Evolutionary conservation across 164 flowering plant species (phyloP), one percentile per base, ranked within the genome.

Genomic region (Dillenia suffruticosa): DNA sequence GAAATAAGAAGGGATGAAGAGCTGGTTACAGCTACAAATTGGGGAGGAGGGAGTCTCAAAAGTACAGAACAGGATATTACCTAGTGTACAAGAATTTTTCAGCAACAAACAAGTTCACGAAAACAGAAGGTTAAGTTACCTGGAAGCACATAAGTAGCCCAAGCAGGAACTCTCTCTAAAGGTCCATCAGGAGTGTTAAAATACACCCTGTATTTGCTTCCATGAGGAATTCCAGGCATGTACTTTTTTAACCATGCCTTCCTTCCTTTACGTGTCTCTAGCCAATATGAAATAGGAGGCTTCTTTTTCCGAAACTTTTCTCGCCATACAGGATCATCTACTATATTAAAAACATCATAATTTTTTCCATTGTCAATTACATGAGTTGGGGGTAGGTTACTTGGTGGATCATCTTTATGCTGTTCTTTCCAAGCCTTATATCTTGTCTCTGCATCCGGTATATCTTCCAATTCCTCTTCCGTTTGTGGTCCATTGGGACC

Each of bases 401-500:
- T 79, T 10, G 85, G 85, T 16, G 92, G 94, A 67, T 90, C 94
- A 76, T 88, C 81, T 79, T 89, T 85, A 69, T 94, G 94, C 63
- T 83, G 56, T 72, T 90, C 96, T 74, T 86, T 87, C 87, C 90
- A 90, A 44, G 77, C 86, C 61, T 82, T 87, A 61, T 86, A 94
- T 65, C 96, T 79, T 55, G 93, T 86, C 74, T 87, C 87, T 46
- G 97, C 90, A 75, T 90, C 97, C 12, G 86, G 86, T 68, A 90
- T 80, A 12, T 87, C 94, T 62, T 68, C 93, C 67, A 94, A 58
- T 70, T 94, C 96, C 66, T 90, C 96, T 63, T 82, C 73, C 1
- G 92, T 86, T 66, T 94, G 86, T 26, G 98, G 96, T 44, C 98
- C 97, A 76, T 94, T 89, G 64, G 97, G 98, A 15, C 98, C 98